A percentile compares a stretch with the other conserved stretches of the same genome.
These are phyloP conservation scores for Wickerhamiella sorbophila DNA, from an alignment of 805 yeast genomes.

Conservation along the genomic window DNA sequence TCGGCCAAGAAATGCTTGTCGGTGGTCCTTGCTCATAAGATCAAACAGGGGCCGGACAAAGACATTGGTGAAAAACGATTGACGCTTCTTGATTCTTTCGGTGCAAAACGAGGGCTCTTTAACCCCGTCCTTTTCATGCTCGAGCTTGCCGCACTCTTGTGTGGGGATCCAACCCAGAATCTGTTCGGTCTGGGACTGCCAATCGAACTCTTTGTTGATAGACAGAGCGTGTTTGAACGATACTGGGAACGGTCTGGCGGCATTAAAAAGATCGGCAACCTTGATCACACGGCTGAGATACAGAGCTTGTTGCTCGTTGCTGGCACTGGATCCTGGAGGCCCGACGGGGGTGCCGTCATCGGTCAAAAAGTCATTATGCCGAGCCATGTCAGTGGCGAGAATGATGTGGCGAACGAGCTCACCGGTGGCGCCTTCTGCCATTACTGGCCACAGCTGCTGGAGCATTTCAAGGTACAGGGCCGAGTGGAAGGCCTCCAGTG, in stretches of 20 bases:
- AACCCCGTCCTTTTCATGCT: background rate
- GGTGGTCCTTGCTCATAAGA: background rate
- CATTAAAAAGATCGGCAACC: constrained; percentile 93
- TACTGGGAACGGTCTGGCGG: constrained; percentile 49
- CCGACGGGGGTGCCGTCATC: background rate
- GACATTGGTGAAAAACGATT: constrained; percentile 65
- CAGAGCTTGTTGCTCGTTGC: constrained; percentile 18
- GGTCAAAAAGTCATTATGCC: constrained; percentile 57
- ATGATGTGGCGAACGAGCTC: constrained; percentile 26
- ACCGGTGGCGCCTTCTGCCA: constrained; percentile 4
- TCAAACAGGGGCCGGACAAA: constrained; percentile 74
- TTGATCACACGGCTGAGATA: constrained; percentile 62
- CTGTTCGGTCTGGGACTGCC: background rate
- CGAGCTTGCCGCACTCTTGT: background rate
- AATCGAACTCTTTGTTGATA: constrained; percentile 1
- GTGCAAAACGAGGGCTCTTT: background rate
- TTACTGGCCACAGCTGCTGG: constrained; percentile 37
- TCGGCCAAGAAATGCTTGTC: background rate
- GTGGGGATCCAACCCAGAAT: background rate
- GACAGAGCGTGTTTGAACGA: constrained; percentile 1
- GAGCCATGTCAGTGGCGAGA: constrained; percentile 88
- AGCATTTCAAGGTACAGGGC: constrained; percentile 43
- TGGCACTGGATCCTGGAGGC: background rate
- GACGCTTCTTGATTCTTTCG: constrained; percentile 44
- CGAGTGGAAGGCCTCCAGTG: constrained; percentile 71